A percentile compares a stretch with the other conserved stretches of the same genome.
Evolutionary conservation across 2,329 filamentous ascomycete species (phyloP).

Genomic region (Phoma herbarum): DNA sequence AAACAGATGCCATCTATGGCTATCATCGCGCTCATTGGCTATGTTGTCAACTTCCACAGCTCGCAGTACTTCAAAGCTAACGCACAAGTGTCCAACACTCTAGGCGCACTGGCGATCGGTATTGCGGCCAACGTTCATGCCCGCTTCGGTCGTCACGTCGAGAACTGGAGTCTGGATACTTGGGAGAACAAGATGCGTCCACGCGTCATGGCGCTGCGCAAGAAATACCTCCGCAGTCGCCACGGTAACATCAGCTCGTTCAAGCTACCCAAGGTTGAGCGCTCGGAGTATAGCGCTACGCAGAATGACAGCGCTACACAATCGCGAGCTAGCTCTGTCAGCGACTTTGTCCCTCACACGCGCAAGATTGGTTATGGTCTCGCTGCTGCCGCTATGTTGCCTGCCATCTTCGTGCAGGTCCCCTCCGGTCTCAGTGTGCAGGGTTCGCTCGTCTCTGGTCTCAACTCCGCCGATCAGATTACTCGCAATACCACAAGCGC

Average conservation of each 20-base stretch:
- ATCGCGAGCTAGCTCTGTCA: constrained; percentile 36
- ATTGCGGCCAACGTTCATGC: constrained; percentile 82
- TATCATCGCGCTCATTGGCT: constrained; percentile 76
- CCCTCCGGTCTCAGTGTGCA: constrained; percentile 67
- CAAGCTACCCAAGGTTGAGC: constrained; percentile 26
- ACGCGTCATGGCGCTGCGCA: constrained; percentile 40
- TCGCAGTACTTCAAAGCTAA: constrained; percentile 72
- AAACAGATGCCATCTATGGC: constrained; percentile 81
- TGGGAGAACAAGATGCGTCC: constrained; percentile 63
- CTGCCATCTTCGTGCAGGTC: constrained; percentile 80
- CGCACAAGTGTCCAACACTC: constrained; percentile 77
- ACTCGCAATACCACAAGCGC: constrained; percentile 56
- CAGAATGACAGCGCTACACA: constrained; percentile 28
- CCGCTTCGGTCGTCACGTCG: constrained; percentile 67
- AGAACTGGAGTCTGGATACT: constrained; percentile 64
- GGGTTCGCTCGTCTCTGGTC: constrained; percentile 64
- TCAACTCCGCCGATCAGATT: constrained; percentile 66
- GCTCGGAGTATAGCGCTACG: constrained; percentile 32
- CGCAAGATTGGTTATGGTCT: constrained; percentile 72
- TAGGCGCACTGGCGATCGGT: constrained; percentile 79
- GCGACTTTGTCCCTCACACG: constrained; percentile 40
- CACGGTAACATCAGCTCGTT: constrained; percentile 25
- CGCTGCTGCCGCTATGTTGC: constrained; percentile 84
- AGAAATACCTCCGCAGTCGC: constrained; percentile 34
- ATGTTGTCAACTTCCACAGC: constrained; percentile 77